Evolutionary conservation across 495 filamentous ascomycete genomes (phyloP), one percentile per base, ranked within the genome.

Genomic region (Penicillium crystallinum): DNA sequence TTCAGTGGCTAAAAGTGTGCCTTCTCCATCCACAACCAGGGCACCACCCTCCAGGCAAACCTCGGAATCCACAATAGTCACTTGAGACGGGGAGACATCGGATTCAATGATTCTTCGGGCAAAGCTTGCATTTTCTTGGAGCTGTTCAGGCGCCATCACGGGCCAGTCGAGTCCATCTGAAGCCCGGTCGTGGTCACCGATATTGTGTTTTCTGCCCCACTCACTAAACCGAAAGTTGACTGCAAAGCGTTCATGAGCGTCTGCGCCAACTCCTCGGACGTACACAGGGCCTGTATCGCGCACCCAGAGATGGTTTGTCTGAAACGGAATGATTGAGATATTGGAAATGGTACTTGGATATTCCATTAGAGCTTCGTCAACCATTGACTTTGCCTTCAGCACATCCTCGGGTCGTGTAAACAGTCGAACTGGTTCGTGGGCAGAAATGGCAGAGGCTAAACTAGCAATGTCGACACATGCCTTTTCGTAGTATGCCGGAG

Each of bases 21-120:
- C 61, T 9, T 67, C 49, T 6, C 64, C 64, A 53, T 67, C 61
- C 11, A 59, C 52, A n/a, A 55, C 58, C n/a, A 64, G 22, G 6
- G 56, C 54, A 9, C 64, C 64, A 2, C 64, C 64, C 30, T 67
- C 64, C 2, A 56, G 18, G 12, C 53, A 34, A 30, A 65, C 9
- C 2, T 11, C 29, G 3, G 63, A 53, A 29, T 58, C 52, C 5
- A 63, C 27, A 12, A 17, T 38, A 15, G 31, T 46, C 15, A 60
- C 55, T 2, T 37, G 45, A 3, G 40, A 40, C 3, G 58, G 55
- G 11, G n/a, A 21, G 1, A 14, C 1, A 25, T 56, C 54, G 0
- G 21, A 37, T 11, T 34, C 50, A 15, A 64, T 53, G 3, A 64
- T 50, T 6, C 49, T 36, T 5, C 36, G 29, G 3, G 61, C 57